These are phyloP conservation scores for Plasmodium coatneyi DNA, from an alignment of 169 alveolate genomes.

Conservation along the genomic window DNA sequence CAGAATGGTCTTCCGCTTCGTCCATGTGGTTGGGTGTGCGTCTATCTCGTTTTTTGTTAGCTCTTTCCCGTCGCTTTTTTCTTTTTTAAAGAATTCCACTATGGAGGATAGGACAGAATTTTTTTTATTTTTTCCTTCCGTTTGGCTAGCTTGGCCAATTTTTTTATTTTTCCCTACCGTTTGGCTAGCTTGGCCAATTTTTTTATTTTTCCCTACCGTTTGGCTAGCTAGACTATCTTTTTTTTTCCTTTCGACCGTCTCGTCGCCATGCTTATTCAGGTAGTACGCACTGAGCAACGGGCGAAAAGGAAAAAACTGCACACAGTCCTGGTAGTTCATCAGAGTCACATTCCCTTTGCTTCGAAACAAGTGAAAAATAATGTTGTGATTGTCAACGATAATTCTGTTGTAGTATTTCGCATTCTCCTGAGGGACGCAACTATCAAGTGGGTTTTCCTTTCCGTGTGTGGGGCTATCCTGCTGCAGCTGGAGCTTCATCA, in stretches of 20 bases:
- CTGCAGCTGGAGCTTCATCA: conserved; percentile 5
- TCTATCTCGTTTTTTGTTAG: neutral
- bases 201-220: neutral
- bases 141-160: neutral
- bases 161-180: no score
- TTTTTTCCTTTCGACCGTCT: neutral
- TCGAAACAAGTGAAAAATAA: conserved; percentile 56
- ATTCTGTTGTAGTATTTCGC: conserved; percentile 40
- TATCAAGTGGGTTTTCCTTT: neutral
- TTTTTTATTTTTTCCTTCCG: neutral
- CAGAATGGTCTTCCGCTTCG: conserved; percentile 32
- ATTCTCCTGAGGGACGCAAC: neutral
- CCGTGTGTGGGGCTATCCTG: neutral
- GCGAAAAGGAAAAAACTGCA: conserved; percentile 36
- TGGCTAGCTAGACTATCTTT: neutral
- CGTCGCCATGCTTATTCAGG: conserved; percentile 1
- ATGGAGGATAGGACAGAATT: conserved; percentile 3
- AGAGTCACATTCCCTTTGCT: conserved; percentile 23
- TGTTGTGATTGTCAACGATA: conserved; percentile 61
- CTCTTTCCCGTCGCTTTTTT: neutral
- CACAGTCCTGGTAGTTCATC: conserved; percentile 30
- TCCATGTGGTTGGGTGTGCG: conserved; percentile 12
- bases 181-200: neutral
- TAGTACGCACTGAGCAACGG: conserved; percentile 31
- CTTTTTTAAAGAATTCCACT: neutral